Percentiles rank a stretch among this genome's conserved stretches.
Conservation (phyloP, 2,329 filamentous ascomycete genomes). For the Orbilia ellipsospora region DNA sequence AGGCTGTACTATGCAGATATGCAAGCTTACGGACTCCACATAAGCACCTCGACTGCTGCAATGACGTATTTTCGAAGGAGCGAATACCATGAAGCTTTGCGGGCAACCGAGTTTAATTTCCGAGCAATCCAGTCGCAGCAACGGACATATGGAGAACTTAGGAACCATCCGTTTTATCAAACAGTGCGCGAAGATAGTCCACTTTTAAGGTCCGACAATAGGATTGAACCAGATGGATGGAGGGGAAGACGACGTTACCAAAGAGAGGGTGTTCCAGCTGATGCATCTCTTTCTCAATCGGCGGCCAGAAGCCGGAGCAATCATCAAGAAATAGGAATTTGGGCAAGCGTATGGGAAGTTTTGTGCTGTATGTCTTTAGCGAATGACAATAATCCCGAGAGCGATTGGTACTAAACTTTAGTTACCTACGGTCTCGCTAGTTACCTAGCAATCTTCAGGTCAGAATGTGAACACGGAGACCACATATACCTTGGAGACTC, state of each 20-base stretch:
- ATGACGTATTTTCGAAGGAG: slow-evolving; percentile 49
- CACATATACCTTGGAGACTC: neutral
- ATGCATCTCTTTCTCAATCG: neutral
- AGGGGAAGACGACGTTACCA: slow-evolving; percentile 23
- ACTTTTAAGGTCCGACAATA: slow-evolving; percentile 17
- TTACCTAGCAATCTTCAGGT: neutral
- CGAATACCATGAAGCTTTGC: slow-evolving; percentile 46
- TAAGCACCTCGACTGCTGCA: slow-evolving; percentile 46
- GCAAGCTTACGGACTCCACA: slow-evolving; percentile 46
- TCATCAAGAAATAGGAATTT: slow-evolving; percentile 17
- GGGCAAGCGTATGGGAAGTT: slow-evolving; percentile 28
- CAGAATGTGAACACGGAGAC: neutral
- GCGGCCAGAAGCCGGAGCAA: neutral
- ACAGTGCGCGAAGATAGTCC: slow-evolving; percentile 34
- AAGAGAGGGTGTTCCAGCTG: slow-evolving; percentile 1
- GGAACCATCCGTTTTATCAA: slow-evolving; percentile 48
- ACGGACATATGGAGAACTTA: slow-evolving; percentile 38
- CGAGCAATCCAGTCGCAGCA: slow-evolving; percentile 49
- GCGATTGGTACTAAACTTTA: slow-evolving; percentile 15
- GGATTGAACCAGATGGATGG: slow-evolving; percentile 6
- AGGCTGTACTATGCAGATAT: slow-evolving; percentile 22
- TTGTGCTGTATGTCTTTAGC: slow-evolving; percentile 31
- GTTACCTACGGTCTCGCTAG: too few species aligned
- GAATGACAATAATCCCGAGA: neutral
- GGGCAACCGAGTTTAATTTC: slow-evolving; percentile 52